These are phyloP conservation scores for Scutellaria barbata DNA, from an alignment of 257 asterid genomes.

Conservation along the genomic window DNA sequence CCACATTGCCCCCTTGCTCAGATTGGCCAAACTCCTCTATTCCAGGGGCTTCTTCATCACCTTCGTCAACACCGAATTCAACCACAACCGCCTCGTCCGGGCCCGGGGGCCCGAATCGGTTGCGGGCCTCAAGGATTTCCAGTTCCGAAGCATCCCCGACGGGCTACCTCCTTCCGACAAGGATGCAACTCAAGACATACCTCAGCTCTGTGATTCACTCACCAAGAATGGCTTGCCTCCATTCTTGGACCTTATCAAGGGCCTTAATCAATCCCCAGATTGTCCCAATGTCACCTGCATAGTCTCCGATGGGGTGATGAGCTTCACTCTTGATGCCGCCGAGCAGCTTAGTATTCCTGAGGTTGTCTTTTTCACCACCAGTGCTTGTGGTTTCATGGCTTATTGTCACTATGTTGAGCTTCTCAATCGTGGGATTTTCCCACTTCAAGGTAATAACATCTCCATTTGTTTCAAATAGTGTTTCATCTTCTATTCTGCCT, in stretches of 20 bases:
- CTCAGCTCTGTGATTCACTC: constrained; percentile 53
- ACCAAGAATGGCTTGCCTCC: constrained; percentile 44
- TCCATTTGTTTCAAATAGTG: no score
- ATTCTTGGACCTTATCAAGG: constrained; percentile 49
- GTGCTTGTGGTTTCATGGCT: constrained; percentile 67
- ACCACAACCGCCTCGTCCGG: constrained; percentile 60
- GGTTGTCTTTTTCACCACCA: constrained; percentile 60
- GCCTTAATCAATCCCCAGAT: constrained; percentile 47
- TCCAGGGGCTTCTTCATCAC: constrained; percentile 66
- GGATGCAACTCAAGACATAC: constrained; percentile 71
- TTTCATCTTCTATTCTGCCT: not conserved
- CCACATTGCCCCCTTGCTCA: constrained; percentile 63
- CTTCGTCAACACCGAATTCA: constrained; percentile 74
- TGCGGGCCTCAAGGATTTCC: constrained; percentile 51
- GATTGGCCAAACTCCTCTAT: constrained; percentile 60
- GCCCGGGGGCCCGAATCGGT: constrained; percentile 60
- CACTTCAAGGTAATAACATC: constrained; percentile 49
- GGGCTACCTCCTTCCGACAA: constrained; percentile 65
- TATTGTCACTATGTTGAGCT: constrained; percentile 54
- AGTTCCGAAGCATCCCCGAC: constrained; percentile 62
- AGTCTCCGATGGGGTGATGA: constrained; percentile 71
- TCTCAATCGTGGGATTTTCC: constrained; percentile 53
- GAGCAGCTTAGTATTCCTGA: constrained; percentile 62
- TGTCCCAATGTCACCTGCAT: constrained; percentile 61
- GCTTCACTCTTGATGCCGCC: constrained; percentile 69